These are phyloP conservation scores for Melastoma candidum DNA, from an alignment of 441 rosid genomes.

Conservation along the genomic window DNA sequence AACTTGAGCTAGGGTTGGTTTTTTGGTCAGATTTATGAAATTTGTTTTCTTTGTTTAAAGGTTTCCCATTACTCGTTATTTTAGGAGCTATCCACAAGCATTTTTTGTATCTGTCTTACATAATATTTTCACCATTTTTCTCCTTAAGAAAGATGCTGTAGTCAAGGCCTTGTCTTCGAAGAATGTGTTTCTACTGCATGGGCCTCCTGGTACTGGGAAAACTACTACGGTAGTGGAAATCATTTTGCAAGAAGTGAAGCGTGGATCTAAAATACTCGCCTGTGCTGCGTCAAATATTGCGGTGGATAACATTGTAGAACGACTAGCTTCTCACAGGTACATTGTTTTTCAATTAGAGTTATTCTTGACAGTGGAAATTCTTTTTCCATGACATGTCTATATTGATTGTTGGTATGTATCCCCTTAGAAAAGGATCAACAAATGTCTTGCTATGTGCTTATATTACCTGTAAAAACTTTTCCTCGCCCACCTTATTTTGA, in stretches of 20 bases:
- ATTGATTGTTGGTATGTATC: no score
- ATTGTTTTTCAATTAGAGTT: neutral
- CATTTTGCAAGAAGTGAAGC: slow-evolving; percentile 87
- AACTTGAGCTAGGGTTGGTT: no score
- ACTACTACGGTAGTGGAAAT: slow-evolving; percentile 95
- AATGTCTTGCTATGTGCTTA: no score
- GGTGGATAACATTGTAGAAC: slow-evolving; percentile 98
- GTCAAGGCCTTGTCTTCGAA: slow-evolving; percentile 81
- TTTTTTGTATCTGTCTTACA: no score
- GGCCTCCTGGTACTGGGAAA: slow-evolving; percentile 99
- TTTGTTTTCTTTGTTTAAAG: no score
- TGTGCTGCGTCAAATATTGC: slow-evolving; percentile 98
- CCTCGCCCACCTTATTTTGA: no score
- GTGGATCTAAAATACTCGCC: slow-evolving; percentile 89
- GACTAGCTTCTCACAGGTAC: slow-evolving; percentile 85
- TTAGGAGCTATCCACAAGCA: no score
- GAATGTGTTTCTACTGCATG: slow-evolving; percentile 82
- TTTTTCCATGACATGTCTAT: slow-evolving; percentile 40
- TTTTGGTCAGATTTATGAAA: no score
- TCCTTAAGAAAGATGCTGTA: slow-evolving; percentile 74
- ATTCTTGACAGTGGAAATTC: slow-evolving; percentile 30
- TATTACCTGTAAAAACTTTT: no score
- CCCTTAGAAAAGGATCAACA: no score
- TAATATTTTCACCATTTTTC: slow-evolving; percentile 8
- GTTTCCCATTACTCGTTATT: no score